Evolutionary conservation across 768 basidiomycete genomes (phyloP).

Genomic region (Porpolomopsis calyptriformis): DNA sequence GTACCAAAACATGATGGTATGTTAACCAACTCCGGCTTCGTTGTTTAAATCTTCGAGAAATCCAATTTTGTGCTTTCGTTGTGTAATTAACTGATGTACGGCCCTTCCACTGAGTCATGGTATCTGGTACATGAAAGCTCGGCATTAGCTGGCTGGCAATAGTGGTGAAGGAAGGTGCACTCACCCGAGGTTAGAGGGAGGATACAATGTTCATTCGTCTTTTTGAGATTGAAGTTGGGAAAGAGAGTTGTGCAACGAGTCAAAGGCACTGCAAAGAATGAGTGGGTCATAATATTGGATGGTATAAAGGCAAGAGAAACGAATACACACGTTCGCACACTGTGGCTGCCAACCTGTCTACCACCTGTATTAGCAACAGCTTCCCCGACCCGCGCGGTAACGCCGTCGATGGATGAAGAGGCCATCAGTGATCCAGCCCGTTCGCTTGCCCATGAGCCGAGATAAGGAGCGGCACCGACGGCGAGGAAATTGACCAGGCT

Average conservation of each 20-base stretch:
- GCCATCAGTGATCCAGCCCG: not conserved
- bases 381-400: not conserved
- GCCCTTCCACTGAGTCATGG: no score
- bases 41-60: no score
- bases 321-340: slow-evolving; percentile 1
- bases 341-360: not conserved
- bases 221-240: no score
- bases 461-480: slow-evolving; percentile 1
- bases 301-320: not conserved
- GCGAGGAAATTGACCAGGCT: slow-evolving; percentile 4
- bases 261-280: not conserved
- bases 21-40: no score
- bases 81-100: no score
- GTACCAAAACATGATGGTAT: no score
- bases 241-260: slow-evolving; percentile 1
- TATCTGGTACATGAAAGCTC: no score
- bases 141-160: no score
- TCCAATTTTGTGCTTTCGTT: no score
- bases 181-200: no score
- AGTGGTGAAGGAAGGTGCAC: no score
- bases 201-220: no score
- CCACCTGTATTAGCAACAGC: not conserved
- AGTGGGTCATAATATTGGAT: not conserved
- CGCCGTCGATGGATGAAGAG: not conserved
- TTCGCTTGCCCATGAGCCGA: slow-evolving; percentile 1